Evolutionary conservation across 2,329 filamentous ascomycete species (phyloP).

Genomic region (Colletotrichum musicola): DNA sequence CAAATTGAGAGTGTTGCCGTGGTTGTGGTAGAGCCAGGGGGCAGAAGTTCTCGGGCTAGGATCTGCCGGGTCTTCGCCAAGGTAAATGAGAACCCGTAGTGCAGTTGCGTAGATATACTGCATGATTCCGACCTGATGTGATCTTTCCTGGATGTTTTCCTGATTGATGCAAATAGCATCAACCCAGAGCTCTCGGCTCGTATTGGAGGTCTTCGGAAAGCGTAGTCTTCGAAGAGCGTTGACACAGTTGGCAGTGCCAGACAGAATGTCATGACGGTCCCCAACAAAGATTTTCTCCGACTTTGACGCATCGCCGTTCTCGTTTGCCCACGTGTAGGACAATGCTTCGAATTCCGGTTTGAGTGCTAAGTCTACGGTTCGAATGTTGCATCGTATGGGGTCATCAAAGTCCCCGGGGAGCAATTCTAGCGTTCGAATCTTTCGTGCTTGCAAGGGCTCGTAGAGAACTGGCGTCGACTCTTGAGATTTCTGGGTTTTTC

Average conservation of each 20-base stretch:
- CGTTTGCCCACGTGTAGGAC: conserved; percentile 34
- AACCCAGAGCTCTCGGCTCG: conserved; percentile 2
- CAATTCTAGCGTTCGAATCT: background rate
- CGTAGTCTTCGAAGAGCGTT: conserved; percentile 23
- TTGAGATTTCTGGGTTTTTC: too few relatives aligned
- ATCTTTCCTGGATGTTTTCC: conserved; percentile 26
- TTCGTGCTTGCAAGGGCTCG: background rate
- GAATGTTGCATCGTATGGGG: background rate
- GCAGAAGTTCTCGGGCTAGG: background rate
- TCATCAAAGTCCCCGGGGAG: background rate
- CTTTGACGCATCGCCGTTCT: background rate
- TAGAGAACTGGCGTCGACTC: background rate
- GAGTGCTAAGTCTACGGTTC: background rate
- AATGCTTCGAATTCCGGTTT: conserved; percentile 28
- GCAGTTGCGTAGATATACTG: conserved; percentile 39
- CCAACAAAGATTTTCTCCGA: conserved; percentile 8
- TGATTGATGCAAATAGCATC: conserved; percentile 35
- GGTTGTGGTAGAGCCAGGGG: background rate
- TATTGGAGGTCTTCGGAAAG: background rate
- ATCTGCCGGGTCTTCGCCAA: background rate
- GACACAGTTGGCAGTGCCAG: conserved; percentile 8
- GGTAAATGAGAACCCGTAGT: background rate
- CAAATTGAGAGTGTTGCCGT: background rate
- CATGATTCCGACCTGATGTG: conserved; percentile 41
- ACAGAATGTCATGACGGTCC: background rate